Base-by-base conservation (phyloP, 2,329 filamentous ascomycete genomes). In the Fusarium bactridioides region DNA sequence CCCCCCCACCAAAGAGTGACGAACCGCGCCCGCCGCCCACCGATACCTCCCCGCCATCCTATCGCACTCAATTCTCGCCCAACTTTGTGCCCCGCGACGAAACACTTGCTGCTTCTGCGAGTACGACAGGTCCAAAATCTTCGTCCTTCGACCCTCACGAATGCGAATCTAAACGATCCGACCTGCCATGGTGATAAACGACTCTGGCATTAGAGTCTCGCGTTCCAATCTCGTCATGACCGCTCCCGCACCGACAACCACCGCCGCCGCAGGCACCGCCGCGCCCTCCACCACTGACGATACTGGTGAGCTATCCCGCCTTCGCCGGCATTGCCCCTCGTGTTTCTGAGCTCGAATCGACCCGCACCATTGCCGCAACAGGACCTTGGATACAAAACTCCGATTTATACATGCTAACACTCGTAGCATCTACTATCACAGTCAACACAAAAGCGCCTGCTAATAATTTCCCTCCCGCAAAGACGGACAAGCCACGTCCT, bases 401-500 rank as follows among this genome's bases (percentile, higher is more conserved):
- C 74, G 70, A 74, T 73, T 70, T 67, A 51, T 72, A 64, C 72
- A 76, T 75, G 74, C 79, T 81, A 75, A 81, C 79, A 61, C 67
- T 73, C 45, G 67, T 74, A 85, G 86, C 83, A 61, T 85, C 86
- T 31, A 85, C 86, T 41, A 87, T 87, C 57, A 87, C 85, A 54
- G 86, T 87, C 72, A 87, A 86, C 73, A 86, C 86, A 71, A 83
- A 81, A 67, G 71, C 78, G 54, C 80, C 82, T 47, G 77, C 81
- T 76, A 82, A 48, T 57, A 60, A 80, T 72, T 93, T 93, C 74
- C 93, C 93, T 76, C 93, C 93, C 44, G 93, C 95, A 55, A 99
- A 98, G 85, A 97, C 94, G 72, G 96, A 99, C 83, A 99, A 98
- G 85, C 96, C 96, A 63, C 90, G 95, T 73, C 96, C 96, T 73